phyloP scores from a whole-genome alignment of 2,329 filamentous ascomycete species.

The Alternaria rosae region DNA sequence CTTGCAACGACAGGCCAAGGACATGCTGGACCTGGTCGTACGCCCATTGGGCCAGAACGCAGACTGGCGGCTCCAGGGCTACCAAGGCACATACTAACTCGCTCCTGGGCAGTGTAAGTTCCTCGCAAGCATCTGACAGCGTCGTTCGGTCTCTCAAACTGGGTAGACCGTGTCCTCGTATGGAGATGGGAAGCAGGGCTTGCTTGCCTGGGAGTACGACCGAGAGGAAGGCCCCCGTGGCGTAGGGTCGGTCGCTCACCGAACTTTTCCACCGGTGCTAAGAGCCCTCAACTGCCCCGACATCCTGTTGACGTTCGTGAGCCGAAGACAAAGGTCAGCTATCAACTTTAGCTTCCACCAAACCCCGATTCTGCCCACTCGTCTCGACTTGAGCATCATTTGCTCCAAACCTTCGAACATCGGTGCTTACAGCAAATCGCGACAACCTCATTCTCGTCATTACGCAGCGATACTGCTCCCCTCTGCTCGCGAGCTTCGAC shows the following conservation, averaged over 20 bases:
- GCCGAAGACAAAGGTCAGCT: not conserved
- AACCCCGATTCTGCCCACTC: not conserved
- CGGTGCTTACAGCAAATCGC: not conserved
- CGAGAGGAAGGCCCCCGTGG: constrained; percentile 17
- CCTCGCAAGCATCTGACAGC: not conserved
- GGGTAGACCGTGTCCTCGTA: not conserved
- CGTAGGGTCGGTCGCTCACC: constrained; percentile 12
- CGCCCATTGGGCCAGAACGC: not conserved
- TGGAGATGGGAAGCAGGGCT: not conserved
- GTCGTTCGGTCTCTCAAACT: not conserved
- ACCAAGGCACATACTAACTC: not conserved
- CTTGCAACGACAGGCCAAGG: not conserved
- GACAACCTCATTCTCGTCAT: not conserved
- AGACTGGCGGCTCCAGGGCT: not conserved
- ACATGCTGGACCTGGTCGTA: not conserved
- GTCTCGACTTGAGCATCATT: not conserved
- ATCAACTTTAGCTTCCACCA: not conserved
- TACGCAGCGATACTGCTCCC: not conserved
- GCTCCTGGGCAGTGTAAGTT: not conserved
- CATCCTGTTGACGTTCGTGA: not conserved
- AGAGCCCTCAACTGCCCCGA: constrained; percentile 10
- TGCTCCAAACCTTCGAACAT: not conserved
- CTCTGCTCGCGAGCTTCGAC: not conserved
- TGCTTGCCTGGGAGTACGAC: constrained; percentile 3
- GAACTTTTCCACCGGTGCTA: constrained; percentile 7